These are phyloP conservation scores for Manihot esculenta DNA, from an alignment of 441 rosid genomes.

Conservation along the genomic window DNA sequence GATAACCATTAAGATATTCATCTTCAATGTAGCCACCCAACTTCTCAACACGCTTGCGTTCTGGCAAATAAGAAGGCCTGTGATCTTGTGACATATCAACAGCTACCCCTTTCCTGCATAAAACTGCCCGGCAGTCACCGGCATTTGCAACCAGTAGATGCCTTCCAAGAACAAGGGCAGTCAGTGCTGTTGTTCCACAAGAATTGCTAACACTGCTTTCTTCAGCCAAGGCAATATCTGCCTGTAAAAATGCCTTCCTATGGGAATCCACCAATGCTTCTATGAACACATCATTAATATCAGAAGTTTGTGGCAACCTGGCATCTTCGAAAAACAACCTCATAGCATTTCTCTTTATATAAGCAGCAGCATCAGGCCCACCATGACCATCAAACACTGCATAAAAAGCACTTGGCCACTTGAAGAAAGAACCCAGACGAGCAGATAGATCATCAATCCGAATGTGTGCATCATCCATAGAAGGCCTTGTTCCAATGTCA, in stretches of 20 bases:
- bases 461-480: conserved; percentile 95
- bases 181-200: conserved; percentile 81
- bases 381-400: conserved; percentile 96
- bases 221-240: conserved; percentile 72
- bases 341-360: conserved; percentile 65
- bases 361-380: conserved; percentile 77
- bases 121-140: conserved; percentile 83
- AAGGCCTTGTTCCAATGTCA: conserved; percentile 56
- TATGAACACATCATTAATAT: conserved; percentile 46
- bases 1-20: conserved; percentile 55
- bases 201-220: conserved; percentile 50
- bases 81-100: conserved; percentile 75
- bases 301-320: conserved; percentile 43
- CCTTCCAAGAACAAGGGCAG: conserved; percentile 66
- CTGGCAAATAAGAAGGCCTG: conserved; percentile 54
- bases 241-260: conserved; percentile 55
- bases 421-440: conserved; percentile 55
- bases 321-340: conserved; percentile 67
- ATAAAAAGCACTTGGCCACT: conserved; percentile 73
- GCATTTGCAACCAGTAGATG: conserved; percentile 71
- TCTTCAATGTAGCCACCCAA: conserved; percentile 52
- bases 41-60: conserved; percentile 54
- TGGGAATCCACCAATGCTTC: conserved; percentile 61
- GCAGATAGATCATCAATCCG: conserved; percentile 72
- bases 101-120: conserved; percentile 65